A percentile compares a stretch with the other conserved stretches of the same genome.
These are phyloP conservation scores for Neofusicoccum kwambonambiense DNA, from an alignment of 2,329 filamentous ascomycete genomes.

Conservation along the genomic window DNA sequence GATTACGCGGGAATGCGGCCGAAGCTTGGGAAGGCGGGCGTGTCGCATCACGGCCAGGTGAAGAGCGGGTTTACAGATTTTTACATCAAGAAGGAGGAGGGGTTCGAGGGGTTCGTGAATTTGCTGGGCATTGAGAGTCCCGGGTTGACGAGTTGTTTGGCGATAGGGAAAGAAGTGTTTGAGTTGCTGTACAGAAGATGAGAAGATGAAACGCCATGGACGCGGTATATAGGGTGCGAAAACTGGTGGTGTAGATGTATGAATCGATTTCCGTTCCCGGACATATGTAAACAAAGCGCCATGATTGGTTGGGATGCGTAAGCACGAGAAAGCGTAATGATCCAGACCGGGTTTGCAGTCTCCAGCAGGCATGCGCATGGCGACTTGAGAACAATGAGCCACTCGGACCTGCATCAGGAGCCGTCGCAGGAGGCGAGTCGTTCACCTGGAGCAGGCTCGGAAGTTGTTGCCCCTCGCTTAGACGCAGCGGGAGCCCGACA, in stretches of 20 bases:
- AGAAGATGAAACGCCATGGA: background rate
- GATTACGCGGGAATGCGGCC: slow-evolving; percentile 93
- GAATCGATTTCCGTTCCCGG: background rate
- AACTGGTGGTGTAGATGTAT: background rate
- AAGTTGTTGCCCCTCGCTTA: slow-evolving; percentile 16
- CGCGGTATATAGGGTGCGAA: background rate
- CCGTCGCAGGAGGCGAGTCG: background rate
- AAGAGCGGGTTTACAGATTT: slow-evolving; percentile 74
- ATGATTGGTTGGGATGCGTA: background rate
- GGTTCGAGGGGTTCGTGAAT: slow-evolving; percentile 81
- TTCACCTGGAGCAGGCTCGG: background rate
- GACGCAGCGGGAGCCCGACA: slow-evolving; percentile 7
- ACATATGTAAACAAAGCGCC: background rate
- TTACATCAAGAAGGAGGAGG: slow-evolving; percentile 72
- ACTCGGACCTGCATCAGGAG: background rate
- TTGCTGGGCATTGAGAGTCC: slow-evolving; percentile 91
- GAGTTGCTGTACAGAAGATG: slow-evolving; percentile 48
- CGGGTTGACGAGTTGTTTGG: slow-evolving; percentile 81
- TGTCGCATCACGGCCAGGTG: slow-evolving; percentile 55
- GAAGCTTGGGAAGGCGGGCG: slow-evolving; percentile 68
- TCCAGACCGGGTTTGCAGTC: no score
- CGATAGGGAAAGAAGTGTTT: slow-evolving; percentile 77
- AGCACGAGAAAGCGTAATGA: no score
- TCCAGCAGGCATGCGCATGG: background rate
- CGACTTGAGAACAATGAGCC: background rate